Evolutionary conservation across 805 yeast species (phyloP), one percentile per base, ranked within the genome.

Genomic region (Yarrowia deformans): DNA sequence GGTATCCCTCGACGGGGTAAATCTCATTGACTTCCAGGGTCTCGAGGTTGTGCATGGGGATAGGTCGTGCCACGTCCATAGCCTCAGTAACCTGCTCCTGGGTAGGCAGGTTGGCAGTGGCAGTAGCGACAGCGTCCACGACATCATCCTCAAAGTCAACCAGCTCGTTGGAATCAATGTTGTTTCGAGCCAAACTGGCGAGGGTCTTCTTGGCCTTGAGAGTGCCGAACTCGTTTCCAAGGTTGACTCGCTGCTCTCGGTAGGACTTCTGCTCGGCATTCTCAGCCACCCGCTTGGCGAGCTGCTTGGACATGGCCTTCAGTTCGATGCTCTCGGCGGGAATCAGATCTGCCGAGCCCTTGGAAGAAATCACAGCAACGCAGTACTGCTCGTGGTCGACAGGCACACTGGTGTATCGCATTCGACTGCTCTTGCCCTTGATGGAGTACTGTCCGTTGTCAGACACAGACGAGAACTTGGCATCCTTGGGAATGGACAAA

Each of bases 201-300:
- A 95, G 90, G 43, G 97, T 97, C 74, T 91, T 90, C 81, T 92
- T 94, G 71, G 98, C 98, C 81, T 88, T 93, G 81, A 91, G 93
- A 70, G 99, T 94, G 84, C 99, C 99, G 74, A 95, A 95, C 2
- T 95, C 96, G 79, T 92, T 94, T 76, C 99, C 99, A 76, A 95
- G 84, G 1, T 91, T 90, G 69, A 86, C 90, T 77, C 98, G 86
- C 79, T 91, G 91, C 9, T 60, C 66, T 60, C 66, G 52, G 52
- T 43, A 60, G 14, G 66, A 8, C 19, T 60, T 60, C n/a, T 3
- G 29, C 10, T n/a, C 52, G 3, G 32, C 13, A 5, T 45, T 6
- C 42, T 60, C 66, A 14, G 50, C 52, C 34, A 43, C 52, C 5
- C 52, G 29, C 43, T 60, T 60, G 52, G 66, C 52, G 19, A 60